Conservation (phyloP, 140 eudicot genomes). For the Oenanthe javanica region DNA sequence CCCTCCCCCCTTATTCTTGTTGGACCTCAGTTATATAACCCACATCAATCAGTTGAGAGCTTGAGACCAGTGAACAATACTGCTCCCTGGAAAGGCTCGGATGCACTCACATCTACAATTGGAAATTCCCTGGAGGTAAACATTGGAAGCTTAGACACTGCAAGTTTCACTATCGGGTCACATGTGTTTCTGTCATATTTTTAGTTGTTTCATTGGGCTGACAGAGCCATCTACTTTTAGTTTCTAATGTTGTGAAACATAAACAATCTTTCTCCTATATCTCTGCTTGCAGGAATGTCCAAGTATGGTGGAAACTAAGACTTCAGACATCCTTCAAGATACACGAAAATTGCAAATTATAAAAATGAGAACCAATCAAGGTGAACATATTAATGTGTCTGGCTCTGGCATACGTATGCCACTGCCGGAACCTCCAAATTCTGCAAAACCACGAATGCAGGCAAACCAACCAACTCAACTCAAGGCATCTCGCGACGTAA, state of each 20-base stretch:
- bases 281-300: slow-evolving; percentile 47
- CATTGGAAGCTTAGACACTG: too few relatives aligned
- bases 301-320: slow-evolving; percentile 33
- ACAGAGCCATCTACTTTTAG: not conserved
- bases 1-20: too few relatives aligned
- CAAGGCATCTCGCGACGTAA: slow-evolving; percentile 89
- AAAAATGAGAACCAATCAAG: slow-evolving; percentile 36
- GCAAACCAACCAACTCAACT: slow-evolving; percentile 58
- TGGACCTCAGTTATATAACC: too few relatives aligned
- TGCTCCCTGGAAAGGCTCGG: too few relatives aligned
- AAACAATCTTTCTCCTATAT: not conserved
- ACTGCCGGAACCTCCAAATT: slow-evolving; percentile 30
- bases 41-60: too few relatives aligned
- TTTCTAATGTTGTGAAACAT: not conserved
- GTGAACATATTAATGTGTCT: slow-evolving; percentile 22
- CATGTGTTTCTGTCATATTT: too few relatives aligned
- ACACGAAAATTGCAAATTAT: slow-evolving; percentile 35
- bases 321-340: slow-evolving; percentile 46
- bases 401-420: slow-evolving; percentile 16
- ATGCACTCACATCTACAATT: too few relatives aligned
- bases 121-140: too few relatives aligned
- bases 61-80: too few relatives aligned
- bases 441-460: slow-evolving; percentile 29
- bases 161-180: too few relatives aligned
- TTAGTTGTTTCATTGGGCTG: too few relatives aligned